A percentile compares a stretch with the other conserved stretches of the same genome.
These are phyloP conservation scores for Pulveroboletus ravenelii DNA, from an alignment of 768 basidiomycete genomes.

Conservation along the genomic window DNA sequence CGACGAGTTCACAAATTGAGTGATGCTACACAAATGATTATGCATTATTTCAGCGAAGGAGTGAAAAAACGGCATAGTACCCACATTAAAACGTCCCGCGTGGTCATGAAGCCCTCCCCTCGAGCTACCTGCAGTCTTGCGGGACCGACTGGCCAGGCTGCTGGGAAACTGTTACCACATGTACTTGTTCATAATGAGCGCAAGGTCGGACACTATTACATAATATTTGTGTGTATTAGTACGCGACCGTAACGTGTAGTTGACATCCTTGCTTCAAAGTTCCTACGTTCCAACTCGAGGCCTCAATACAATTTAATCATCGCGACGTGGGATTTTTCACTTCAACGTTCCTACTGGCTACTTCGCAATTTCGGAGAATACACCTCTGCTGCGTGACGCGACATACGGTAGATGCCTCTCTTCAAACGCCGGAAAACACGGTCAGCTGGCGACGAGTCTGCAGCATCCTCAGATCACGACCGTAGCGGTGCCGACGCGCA, in stretches of 20 bases:
- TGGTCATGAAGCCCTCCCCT: not conserved
- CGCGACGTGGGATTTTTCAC: no score
- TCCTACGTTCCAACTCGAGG: no score
- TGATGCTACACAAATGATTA: not conserved
- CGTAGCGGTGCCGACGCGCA: slow-evolving; percentile 2
- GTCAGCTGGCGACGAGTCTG: no score
- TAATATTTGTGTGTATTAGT: no score
- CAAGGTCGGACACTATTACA: no score
- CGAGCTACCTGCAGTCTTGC: slow-evolving; percentile 8
- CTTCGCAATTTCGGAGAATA: no score
- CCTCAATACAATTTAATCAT: no score
- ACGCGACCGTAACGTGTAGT: no score
- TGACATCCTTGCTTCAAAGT: no score
- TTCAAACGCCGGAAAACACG: slow-evolving; percentile 31
- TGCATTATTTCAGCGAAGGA: not conserved
- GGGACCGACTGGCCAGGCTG: not conserved
- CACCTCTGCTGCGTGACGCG: not conserved
- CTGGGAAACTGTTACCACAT: no score
- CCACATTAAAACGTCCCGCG: slow-evolving; percentile 9
- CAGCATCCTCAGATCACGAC: slow-evolving; percentile 10
- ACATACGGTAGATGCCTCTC: slow-evolving; percentile 26
- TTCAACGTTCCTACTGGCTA: no score
- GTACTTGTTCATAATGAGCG: no score
- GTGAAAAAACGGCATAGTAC: not conserved
- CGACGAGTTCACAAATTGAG: slow-evolving; percentile 6